A percentile compares a stretch with the other conserved stretches of the same genome.
These are phyloP conservation scores for Aspergillus sergii DNA, from an alignment of 2,329 filamentous ascomycete genomes.

Conservation along the genomic window DNA sequence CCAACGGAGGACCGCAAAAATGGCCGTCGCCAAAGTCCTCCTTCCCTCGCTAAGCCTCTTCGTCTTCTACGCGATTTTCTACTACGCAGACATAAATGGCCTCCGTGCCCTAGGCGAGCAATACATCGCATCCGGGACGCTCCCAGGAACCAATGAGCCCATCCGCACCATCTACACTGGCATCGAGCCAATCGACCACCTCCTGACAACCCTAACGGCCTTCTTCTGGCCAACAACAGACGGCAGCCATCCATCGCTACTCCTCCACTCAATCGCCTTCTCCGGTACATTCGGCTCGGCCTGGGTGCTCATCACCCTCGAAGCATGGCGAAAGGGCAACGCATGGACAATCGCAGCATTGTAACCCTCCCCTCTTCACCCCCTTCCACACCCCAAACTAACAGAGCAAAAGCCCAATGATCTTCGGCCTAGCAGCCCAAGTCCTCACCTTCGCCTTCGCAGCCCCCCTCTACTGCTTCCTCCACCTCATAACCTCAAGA, in stretches of 20 bases:
- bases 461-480: conserved; percentile 45
- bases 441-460: conserved; percentile 49
- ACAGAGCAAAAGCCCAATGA: conserved; percentile 28
- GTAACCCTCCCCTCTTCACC: background rate
- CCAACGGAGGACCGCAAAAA: conserved; percentile 6
- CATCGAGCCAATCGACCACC: conserved; percentile 32
- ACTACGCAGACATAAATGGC: conserved; percentile 38
- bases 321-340: conserved; percentile 50
- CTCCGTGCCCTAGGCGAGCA: conserved; percentile 23
- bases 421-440: conserved; percentile 47
- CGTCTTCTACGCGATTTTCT: conserved; percentile 37
- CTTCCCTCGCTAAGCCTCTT: conserved; percentile 35
- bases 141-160: conserved; percentile 30
- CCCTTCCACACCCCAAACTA: background rate
- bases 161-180: conserved; percentile 39
- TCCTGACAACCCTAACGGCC: conserved; percentile 34
- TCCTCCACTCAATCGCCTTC: conserved; percentile 42
- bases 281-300: conserved; percentile 45
- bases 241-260: conserved; percentile 37
- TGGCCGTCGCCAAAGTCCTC: conserved; percentile 25
- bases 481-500: conserved; percentile 49
- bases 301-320: conserved; percentile 49
- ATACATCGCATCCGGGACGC: conserved; percentile 25
- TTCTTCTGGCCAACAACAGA: conserved; percentile 47
- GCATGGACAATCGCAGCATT: conserved; percentile 40